Conservation (phyloP, 129 eudicot species). For the Deinandra increscens region DNA sequence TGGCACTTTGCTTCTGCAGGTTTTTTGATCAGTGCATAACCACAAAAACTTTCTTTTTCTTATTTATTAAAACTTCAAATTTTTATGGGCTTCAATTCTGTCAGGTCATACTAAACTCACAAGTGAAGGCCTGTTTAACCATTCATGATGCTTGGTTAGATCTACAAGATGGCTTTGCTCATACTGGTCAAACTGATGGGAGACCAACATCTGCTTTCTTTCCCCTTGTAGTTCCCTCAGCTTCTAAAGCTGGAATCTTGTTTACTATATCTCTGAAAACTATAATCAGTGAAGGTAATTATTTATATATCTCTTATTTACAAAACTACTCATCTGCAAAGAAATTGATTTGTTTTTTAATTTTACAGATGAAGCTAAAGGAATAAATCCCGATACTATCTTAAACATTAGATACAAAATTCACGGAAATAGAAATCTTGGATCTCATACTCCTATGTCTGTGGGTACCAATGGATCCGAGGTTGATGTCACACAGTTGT, state of each 20-base stretch:
- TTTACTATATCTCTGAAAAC: constrained; percentile 62
- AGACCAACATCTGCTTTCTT: constrained; percentile 83
- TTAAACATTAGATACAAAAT: constrained; percentile 69
- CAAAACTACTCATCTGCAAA: constrained; percentile 5
- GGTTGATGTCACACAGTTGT: constrained; percentile 35
- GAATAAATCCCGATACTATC: constrained; percentile 47
- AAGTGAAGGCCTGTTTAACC: constrained; percentile 81
- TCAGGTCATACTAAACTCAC: constrained; percentile 86
- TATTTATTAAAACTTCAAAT: neutral
- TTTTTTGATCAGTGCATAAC: constrained; percentile 11
- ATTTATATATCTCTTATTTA: neutral
- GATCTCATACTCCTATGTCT: constrained; percentile 75
- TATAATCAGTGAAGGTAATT: constrained; percentile 43
- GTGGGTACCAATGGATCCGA: constrained; percentile 39
- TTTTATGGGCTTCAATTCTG: neutral
- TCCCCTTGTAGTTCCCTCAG: constrained; percentile 74
- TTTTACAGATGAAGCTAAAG: constrained; percentile 63
- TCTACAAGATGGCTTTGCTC: constrained; percentile 96
- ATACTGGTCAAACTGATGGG: constrained; percentile 64
- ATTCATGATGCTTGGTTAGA: constrained; percentile 94
- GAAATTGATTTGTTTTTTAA: neutral
- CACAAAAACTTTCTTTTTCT: neutral
- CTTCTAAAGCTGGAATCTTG: constrained; percentile 78
- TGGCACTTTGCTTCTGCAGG: constrained; percentile 93
- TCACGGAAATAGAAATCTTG: constrained; percentile 64